A percentile compares a stretch with the other conserved stretches of the same genome.
Conservation (phyloP, 2,329 filamentous ascomycete genomes). For the Neoscytalidium dimidiatum region DNA sequence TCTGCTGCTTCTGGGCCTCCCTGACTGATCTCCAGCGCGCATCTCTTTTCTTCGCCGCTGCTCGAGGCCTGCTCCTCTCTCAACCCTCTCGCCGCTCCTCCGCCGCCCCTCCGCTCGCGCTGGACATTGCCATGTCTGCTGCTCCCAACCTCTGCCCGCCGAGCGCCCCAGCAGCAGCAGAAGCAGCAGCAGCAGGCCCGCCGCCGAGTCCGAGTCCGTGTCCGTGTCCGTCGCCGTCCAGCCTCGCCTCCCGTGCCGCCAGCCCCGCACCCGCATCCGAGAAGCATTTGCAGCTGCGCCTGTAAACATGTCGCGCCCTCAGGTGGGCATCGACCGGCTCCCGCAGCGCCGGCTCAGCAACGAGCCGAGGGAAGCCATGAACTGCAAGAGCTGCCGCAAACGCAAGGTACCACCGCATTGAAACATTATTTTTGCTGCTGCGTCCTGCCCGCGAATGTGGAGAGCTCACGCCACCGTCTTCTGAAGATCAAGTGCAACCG, state of each 20-base stretch:
- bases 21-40: no score
- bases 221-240: background rate
- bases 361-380: constrained; percentile 87
- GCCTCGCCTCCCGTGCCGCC: background rate
- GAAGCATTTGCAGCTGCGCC: background rate
- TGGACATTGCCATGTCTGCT: constrained; percentile 13
- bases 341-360: constrained; percentile 69
- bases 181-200: background rate
- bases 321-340: constrained; percentile 79
- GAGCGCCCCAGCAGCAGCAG: constrained; percentile 7
- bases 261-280: background rate
- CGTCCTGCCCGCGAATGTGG: constrained; percentile 13
- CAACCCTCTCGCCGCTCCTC: background rate
- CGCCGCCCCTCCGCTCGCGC: background rate
- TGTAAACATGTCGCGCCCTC: constrained; percentile 58
- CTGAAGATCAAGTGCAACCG: constrained; percentile 88
- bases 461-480: constrained; percentile 5
- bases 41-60: constrained; percentile 6
- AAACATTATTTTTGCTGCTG: no score
- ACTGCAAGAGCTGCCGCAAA: constrained; percentile 92
- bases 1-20: background rate
- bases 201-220: background rate
- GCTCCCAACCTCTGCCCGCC: background rate
- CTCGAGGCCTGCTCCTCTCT: background rate
- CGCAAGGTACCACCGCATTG: constrained; percentile 66